These are phyloP conservation scores for Pyrrhoderma noxium DNA, from an alignment of 1,284 basidiomycete genomes.

Conservation along the genomic window DNA sequence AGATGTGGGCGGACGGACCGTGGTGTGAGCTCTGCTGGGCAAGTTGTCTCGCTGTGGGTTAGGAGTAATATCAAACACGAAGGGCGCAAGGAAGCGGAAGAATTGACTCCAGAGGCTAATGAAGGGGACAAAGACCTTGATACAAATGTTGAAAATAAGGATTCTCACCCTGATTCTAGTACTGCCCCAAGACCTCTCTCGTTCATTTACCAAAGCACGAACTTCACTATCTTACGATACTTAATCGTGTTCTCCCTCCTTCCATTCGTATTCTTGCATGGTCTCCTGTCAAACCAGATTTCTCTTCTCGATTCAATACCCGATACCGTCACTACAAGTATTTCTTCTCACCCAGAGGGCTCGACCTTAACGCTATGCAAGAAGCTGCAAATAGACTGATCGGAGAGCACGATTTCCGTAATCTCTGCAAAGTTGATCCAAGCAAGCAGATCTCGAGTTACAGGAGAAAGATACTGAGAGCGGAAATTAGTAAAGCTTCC, in stretches of 20 bases:
- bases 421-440: conserved; percentile 93
- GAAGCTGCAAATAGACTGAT: conserved; percentile 66
- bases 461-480: conserved; percentile 55
- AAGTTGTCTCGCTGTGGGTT: conserved; percentile 91
- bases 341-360: conserved; percentile 68
- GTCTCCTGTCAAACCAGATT: conserved; percentile 79
- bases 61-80: conserved; percentile 47
- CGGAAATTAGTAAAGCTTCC: conserved; percentile 47
- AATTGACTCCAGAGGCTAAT: not conserved
- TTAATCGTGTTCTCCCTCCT: conserved; percentile 87
- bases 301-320: conserved; percentile 90
- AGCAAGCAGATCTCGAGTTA: conserved; percentile 88
- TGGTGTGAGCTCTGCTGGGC: conserved; percentile 91
- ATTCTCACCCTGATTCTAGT: not conserved
- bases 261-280: conserved; percentile 92
- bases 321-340: conserved; percentile 94
- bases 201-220: conserved; percentile 38
- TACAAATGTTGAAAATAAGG: not conserved
- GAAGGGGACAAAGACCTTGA: not conserved
- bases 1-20: conserved; percentile 91
- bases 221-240: conserved; percentile 70
- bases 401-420: conserved; percentile 94
- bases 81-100: not conserved
- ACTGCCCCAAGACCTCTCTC: not conserved
- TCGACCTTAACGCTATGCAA: conserved; percentile 75